Evolutionary conservation across 192 early-diverging fungal genomes (phyloP), one percentile per base, ranked within the genome.

Genomic region (Gryganskiella cystojenkinii): DNA sequence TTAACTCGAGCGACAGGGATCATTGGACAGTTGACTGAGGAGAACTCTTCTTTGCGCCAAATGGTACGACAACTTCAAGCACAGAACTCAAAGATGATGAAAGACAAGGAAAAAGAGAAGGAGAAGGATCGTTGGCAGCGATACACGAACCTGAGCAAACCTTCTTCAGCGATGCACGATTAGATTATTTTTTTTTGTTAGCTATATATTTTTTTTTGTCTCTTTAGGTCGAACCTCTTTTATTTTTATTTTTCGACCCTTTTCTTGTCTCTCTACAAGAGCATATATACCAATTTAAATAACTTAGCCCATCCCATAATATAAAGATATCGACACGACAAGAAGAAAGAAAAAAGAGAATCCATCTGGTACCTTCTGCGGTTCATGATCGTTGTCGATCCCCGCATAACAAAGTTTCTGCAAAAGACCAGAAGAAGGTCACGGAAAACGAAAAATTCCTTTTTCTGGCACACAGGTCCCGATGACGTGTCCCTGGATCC

Each of bases 1-100:
- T 37, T 69, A 20, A 30, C 74, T 2, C 33, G 50, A 20, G 74
- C 74, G 7, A 78, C 74, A 2, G 74, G 74, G 13, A 78, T 78
- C 22, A 78, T 78, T 42, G 74, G 74, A 3, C 66, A 78, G 11
- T 13, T 78, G 55, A 69, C 60, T 4, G 74, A 78, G n/a, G 74
- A 78, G 45, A 78, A 78, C 49, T 42, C 66, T 14, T 58, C 55
- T 37, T 61, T 78, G 17, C 64, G 74, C 30, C 74, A 78, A 31
- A 78, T 58, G 61, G 58, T 78, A 19, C 74, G 67, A 15, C 65
- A 78, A 35, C 33, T 78, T 14, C 61, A 43, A 22, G 22, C 51
- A 6, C 66, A 69, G 50, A 78, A 78, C 37, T 43, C 74, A 5
- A 69, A 69, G 50, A 22, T 78, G 46, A 33, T 64, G 17, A 78